These are phyloP conservation scores for Penicillium janthinellum DNA, from an alignment of 2,329 filamentous ascomycete genomes.

Conservation along the genomic window DNA sequence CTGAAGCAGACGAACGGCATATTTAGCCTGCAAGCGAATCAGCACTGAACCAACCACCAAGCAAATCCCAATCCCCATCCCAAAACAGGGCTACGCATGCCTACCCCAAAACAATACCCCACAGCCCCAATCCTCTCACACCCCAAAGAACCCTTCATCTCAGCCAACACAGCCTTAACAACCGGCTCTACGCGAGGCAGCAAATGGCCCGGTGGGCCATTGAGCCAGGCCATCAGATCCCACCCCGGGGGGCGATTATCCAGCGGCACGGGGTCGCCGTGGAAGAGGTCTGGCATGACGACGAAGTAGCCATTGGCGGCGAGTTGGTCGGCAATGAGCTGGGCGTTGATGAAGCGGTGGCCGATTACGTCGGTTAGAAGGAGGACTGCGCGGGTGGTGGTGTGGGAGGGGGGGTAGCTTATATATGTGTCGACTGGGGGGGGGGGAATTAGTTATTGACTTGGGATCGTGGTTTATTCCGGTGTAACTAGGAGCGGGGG, in stretches of 20 bases:
- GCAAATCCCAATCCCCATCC: not conserved
- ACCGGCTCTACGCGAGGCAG: slow-evolving; percentile 21
- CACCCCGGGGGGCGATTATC: slow-evolving; percentile 21
- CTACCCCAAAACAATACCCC: slow-evolving; percentile 27
- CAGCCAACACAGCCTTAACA: slow-evolving; percentile 17
- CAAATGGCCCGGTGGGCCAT: slow-evolving; percentile 22
- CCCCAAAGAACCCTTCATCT: slow-evolving; percentile 18
- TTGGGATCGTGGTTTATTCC: not conserved
- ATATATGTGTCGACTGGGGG: slow-evolving; percentile 21
- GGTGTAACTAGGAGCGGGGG: not conserved
- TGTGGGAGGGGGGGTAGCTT: slow-evolving; percentile 6
- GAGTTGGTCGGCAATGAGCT: slow-evolving; percentile 24
- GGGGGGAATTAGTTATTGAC: not conserved
- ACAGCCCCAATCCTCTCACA: slow-evolving; percentile 21
- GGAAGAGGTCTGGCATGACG: slow-evolving; percentile 26
- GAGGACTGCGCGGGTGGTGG: slow-evolving; percentile 19
- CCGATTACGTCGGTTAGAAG: slow-evolving; percentile 24
- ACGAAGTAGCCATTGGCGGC: slow-evolving; percentile 25
- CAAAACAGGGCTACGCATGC: not conserved
- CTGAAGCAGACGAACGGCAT: slow-evolving; percentile 66
- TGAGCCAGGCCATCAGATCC: slow-evolving; percentile 23
- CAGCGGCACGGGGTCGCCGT: slow-evolving; percentile 20
- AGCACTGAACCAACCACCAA: not conserved
- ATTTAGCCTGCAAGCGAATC: slow-evolving; percentile 47
- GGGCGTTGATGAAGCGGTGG: slow-evolving; percentile 25